Conservation (phyloP, 2,329 filamentous ascomycete species). For the Ophiobolus disseminans region DNA sequence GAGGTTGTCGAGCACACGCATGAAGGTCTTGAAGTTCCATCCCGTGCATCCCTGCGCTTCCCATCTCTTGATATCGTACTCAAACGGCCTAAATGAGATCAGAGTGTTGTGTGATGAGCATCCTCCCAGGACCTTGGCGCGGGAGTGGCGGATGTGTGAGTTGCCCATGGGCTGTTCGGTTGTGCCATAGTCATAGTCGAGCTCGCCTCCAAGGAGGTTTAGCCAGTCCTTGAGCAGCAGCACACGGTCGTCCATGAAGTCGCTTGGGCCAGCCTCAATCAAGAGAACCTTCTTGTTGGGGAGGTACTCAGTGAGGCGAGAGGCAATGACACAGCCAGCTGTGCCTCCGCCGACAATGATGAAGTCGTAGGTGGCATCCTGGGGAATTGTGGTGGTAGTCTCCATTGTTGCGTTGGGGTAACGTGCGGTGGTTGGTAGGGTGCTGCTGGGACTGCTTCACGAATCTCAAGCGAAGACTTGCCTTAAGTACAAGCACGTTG, state of each 20-base stretch:
- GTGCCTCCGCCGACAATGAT: conserved; percentile 86
- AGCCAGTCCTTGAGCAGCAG: conserved; percentile 89
- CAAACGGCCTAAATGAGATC: conserved; percentile 90
- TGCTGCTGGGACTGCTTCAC: not conserved
- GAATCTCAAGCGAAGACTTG: not conserved
- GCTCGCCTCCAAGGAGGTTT: conserved; percentile 78
- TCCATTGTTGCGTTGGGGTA: conserved; percentile 29
- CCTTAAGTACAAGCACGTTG: not conserved
- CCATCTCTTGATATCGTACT: conserved; percentile 88
- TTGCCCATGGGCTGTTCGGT: conserved; percentile 91
- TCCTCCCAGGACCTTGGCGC: conserved; percentile 89
- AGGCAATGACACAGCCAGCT: conserved; percentile 83
- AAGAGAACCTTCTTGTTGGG: conserved; percentile 81
- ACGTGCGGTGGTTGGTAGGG: not conserved
- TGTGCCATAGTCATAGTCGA: conserved; percentile 91
- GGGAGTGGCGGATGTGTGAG: conserved; percentile 88
- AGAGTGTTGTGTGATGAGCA: conserved; percentile 95
- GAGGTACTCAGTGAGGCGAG: conserved; percentile 80
- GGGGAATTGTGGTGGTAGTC: conserved; percentile 69
- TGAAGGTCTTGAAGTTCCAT: conserved; percentile 88
- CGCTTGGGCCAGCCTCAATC: conserved; percentile 88
- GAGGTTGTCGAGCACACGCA: conserved; percentile 79
- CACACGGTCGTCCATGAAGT: conserved; percentile 87
- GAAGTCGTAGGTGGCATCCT: conserved; percentile 75
- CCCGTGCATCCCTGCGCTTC: conserved; percentile 80